Conservation (phyloP, 1,284 basidiomycete species). For the Pyrrhoderma lamaoense region DNA sequence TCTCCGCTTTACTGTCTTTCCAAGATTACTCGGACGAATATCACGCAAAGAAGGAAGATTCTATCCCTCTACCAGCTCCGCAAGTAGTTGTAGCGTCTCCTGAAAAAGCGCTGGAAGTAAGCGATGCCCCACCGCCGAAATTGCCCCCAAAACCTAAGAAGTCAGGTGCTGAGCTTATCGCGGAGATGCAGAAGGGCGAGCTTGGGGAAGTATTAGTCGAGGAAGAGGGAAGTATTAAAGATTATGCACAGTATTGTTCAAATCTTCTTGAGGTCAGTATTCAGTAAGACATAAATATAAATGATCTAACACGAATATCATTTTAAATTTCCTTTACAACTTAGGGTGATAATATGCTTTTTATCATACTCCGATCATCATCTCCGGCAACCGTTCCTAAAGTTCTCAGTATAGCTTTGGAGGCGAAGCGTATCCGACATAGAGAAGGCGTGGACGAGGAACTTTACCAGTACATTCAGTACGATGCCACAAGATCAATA, state of each 20-base stretch:
- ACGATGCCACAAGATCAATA: slow-evolving; percentile 40
- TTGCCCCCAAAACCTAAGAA: slow-evolving; percentile 41
- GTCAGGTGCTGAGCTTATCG: slow-evolving; percentile 56
- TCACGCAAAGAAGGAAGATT: slow-evolving; percentile 28
- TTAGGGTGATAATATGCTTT: slow-evolving; percentile 73
- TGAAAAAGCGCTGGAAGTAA: slow-evolving; percentile 7
- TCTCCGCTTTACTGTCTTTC: slow-evolving; percentile 70
- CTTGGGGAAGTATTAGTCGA: slow-evolving; percentile 68
- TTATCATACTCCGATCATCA: slow-evolving; percentile 63
- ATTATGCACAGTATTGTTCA: slow-evolving; percentile 65
- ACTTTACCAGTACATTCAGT: slow-evolving; percentile 71
- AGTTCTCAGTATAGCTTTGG: slow-evolving; percentile 71
- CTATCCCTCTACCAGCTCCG: slow-evolving; percentile 16
- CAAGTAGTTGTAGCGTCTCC: slow-evolving; percentile 16
- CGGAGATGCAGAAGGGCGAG: slow-evolving; percentile 61
- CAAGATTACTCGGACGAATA: slow-evolving; percentile 62
- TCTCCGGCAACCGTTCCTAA: slow-evolving; percentile 64
- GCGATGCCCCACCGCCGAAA: slow-evolving; percentile 43
- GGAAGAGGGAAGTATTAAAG: slow-evolving; percentile 53
- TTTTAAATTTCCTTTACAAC: no score
- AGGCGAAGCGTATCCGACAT: slow-evolving; percentile 66
- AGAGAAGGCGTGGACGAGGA: slow-evolving; percentile 66
- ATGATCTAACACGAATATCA: background rate
- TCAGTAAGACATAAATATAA: background rate
- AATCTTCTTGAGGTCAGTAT: slow-evolving; percentile 52